These are phyloP conservation scores for Diutina scorzettiae DNA, from an alignment of 1,139 yeast species.

Conservation along the genomic window DNA sequence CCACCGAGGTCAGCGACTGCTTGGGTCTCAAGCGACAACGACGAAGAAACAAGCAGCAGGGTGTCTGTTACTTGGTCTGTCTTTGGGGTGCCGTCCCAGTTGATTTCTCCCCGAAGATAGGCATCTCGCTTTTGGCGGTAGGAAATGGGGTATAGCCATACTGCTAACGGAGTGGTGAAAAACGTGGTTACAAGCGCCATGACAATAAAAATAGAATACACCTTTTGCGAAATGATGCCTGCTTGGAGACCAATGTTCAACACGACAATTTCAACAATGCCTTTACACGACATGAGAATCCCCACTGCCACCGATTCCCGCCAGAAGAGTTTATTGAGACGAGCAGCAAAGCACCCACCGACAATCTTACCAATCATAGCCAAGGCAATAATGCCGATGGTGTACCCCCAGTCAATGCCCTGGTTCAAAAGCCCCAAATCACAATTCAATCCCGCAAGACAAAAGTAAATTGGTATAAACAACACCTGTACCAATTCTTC, in stretches of 20 bases:
- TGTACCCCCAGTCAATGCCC: slow-evolving; percentile 71
- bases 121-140: slow-evolving; percentile 43
- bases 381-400: slow-evolving; percentile 48
- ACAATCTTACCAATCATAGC: slow-evolving; percentile 56
- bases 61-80: not conserved
- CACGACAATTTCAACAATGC: slow-evolving; percentile 74
- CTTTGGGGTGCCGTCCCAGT: slow-evolving; percentile 25
- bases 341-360: slow-evolving; percentile 59
- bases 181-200: slow-evolving; percentile 73
- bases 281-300: slow-evolving; percentile 79
- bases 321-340: slow-evolving; percentile 48
- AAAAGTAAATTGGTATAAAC: slow-evolving; percentile 66
- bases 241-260: slow-evolving; percentile 64
- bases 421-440: slow-evolving; percentile 49
- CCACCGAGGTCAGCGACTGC: not conserved
- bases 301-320: slow-evolving; percentile 69
- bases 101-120: slow-evolving; percentile 27
- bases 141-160: slow-evolving; percentile 44
- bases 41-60: not conserved
- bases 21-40: not conserved
- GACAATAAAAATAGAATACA: slow-evolving; percentile 68
- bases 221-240: slow-evolving; percentile 47
- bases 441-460: slow-evolving; percentile 62
- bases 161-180: slow-evolving; percentile 61
- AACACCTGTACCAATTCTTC: slow-evolving; percentile 66